These are phyloP conservation scores for Arxiozyma heterogenica DNA, from an alignment of 1,139 yeast genomes.

Conservation along the genomic window DNA sequence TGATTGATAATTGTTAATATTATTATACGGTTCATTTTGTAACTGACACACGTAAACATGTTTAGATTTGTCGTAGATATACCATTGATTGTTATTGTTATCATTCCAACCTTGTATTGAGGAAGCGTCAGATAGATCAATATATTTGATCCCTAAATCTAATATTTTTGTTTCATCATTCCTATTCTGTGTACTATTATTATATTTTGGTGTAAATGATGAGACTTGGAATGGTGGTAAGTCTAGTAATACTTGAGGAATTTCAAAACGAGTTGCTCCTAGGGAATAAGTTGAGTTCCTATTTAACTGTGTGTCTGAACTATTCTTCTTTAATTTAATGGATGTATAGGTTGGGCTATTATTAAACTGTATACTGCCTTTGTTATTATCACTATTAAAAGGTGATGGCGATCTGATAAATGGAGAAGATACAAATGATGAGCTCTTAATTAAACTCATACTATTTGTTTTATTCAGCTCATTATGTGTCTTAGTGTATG, in stretches of 20 bases:
- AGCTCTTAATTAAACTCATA: background rate
- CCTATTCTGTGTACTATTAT: constrained; percentile 3
- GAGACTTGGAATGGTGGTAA: constrained; percentile 30
- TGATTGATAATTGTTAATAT: constrained; percentile 23
- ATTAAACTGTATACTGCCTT: background rate
- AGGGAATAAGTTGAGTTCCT: background rate
- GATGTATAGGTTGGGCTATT: background rate
- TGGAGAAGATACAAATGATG: background rate
- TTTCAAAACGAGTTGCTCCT: constrained; percentile 2
- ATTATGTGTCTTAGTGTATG: background rate
- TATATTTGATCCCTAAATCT: constrained; percentile 11
- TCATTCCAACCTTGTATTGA: constrained; percentile 3
- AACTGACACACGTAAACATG: constrained; percentile 14
- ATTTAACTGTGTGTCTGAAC: background rate
- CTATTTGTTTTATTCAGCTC: constrained; percentile 2
- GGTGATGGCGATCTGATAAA: background rate
- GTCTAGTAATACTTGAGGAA: constrained; percentile 18
- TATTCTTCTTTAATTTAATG: background rate
- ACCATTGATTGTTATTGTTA: constrained; percentile 11
- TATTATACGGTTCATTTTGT: constrained; percentile 21
- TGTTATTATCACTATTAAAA: background rate
- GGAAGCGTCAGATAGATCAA: background rate
- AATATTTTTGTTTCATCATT: constrained; percentile 3
- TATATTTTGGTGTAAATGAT: constrained; percentile 19
- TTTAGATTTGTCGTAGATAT: constrained; percentile 18